Evolutionary conservation across 2,329 filamentous ascomycete genomes (phyloP), one percentile per base, ranked within the genome.

Genomic region (Moelleriella libera): DNA sequence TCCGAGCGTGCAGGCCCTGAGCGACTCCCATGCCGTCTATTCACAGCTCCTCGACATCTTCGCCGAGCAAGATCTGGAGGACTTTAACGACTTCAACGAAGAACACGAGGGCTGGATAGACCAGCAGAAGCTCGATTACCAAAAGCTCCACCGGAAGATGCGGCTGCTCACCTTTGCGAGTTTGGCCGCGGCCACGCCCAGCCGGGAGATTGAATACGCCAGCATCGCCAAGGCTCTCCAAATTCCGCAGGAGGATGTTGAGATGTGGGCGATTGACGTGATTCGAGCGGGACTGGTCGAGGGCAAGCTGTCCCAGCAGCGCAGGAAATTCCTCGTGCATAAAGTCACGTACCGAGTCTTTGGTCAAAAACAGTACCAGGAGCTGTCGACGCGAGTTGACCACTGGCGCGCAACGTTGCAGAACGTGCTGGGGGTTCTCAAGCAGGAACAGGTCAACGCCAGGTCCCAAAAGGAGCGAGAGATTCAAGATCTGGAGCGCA

Each of bases 261-360:
- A 98, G 75, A 85, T 90, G 76, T 98, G 92, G 92, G 88, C 94
- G 55, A 98, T 98, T 60, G 92, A 98, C 65, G 89, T 94, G 56
- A 96, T 98, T 68, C 87, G 92, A 56, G 88, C 89, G 44, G 88
- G 89, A 34, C 80, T 98, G 39, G 87, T 98, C 46, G 92, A 98
- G 72, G 92, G 92, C 63, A 94, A 94, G 70, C 80, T 98, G 56
- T 92, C 85, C 50, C 92, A 98, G 71, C 78, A 90, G 63, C 88
- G 88, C 64, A 80, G 87, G 63, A 85, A 90, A 53, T 97, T 98
- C 76, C 76, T 96, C 47, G 88, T 98, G 52, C 92, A 98, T 75
- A 82, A 92, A 63, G 88, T 88, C 58, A 95, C 88, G 51, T 96
- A 97, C 76, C 83, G 92, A 52, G 89, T 96, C 47, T 98, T 98